Base-by-base conservation (phyloP, 441 rosid genomes). In the Gossypium davidsonii region DNA sequence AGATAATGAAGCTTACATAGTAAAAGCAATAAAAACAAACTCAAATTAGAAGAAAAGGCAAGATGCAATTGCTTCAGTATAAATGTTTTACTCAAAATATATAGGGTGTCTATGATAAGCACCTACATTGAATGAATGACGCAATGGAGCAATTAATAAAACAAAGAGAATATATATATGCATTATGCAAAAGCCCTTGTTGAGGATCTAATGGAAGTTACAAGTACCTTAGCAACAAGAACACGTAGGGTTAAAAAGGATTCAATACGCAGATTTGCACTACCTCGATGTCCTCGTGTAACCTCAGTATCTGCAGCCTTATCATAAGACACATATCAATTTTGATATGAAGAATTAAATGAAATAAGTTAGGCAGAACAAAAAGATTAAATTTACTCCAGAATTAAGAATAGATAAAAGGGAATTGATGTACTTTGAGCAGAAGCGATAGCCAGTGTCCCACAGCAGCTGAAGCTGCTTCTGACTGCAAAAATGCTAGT, bases 361-460 rank as follows among this genome's bases (percentile, higher is more conserved):
- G 15, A 42, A 26, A 62, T 53, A 14, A 31, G 23, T 0, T 57
- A 44, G 11, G 46, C 44, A 73, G 11, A 56, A 65, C 4, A 72
- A 28, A 18, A 62, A 48, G 48, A 58, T 12, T 6, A 56, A 76
- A 37, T 10, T 14, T 14, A 53, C 31, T 46, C 51, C 37, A 25
- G 31, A 73, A 44, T 6, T 10, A 7, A 25, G 53, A 23, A 66
- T 1, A 18, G 18, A 53, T 2, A 58, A 44, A 56, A 55, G 6
- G 58, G 64, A 55, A 42, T 39, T 4, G 25, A 69, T 17, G 15
- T 86, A 95, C 99, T 81, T 95, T 83, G 77, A 93, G 93, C 72
- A 95, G 94, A 83, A 90, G 90, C 12, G 99, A 95, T 21, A 95
- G 87, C 98, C 96, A 93, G 82, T 93, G 97, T 70, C 99, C 99